A percentile compares a stretch with the other conserved stretches of the same genome.
phyloP scores from a whole-genome alignment of 768 basidiomycete species.

The Hypholoma sublateritium region DNA sequence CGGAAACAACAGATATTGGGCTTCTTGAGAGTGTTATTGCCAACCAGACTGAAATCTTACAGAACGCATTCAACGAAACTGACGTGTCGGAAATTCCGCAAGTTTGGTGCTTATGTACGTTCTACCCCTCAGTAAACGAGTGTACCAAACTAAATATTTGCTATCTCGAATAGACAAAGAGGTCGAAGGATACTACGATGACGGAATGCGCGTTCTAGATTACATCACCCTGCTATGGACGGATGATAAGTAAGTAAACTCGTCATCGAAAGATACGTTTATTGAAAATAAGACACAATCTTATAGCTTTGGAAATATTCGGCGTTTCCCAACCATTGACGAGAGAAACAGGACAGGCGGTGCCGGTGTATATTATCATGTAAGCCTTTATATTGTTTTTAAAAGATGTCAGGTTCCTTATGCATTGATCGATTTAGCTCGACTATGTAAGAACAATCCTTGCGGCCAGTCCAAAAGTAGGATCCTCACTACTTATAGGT shows the following conservation, averaged over 20 bases:
- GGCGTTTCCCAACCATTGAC: slow-evolving; percentile 51
- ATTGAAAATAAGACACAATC: too few relatives aligned
- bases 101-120: slow-evolving; percentile 59
- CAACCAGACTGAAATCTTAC: slow-evolving; percentile 62
- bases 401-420: neutral
- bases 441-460: slow-evolving; percentile 39
- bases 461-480: neutral
- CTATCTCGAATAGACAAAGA: slow-evolving; percentile 42
- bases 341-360: slow-evolving; percentile 66
- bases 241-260: slow-evolving; percentile 60
- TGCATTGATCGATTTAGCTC: slow-evolving; percentile 27
- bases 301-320: slow-evolving; percentile 66
- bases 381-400: slow-evolving; percentile 26
- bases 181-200: slow-evolving; percentile 66
- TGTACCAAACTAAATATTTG: neutral
- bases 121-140: neutral
- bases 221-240: slow-evolving; percentile 70
- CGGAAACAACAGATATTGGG: slow-evolving; percentile 45
- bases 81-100: slow-evolving; percentile 58
- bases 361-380: slow-evolving; percentile 72
- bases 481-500: slow-evolving; percentile 38
- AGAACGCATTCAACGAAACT: slow-evolving; percentile 45
- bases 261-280: neutral
- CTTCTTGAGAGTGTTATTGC: slow-evolving; percentile 55
- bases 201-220: slow-evolving; percentile 60